Evolutionary conservation across 2,329 filamentous ascomycete genomes (phyloP).

Genomic region (Raffaelea arxii): DNA sequence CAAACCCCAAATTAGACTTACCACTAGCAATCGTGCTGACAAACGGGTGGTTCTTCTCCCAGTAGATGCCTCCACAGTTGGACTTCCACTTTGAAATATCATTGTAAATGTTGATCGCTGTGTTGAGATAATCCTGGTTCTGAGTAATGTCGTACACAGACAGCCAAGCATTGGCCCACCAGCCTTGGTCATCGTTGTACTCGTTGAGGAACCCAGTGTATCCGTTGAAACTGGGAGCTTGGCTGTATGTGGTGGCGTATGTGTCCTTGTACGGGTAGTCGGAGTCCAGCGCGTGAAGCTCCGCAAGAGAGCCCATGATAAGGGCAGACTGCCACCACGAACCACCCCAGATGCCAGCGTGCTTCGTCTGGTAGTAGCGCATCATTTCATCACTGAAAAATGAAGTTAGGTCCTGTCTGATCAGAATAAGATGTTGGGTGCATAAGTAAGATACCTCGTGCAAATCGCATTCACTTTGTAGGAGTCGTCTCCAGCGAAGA

Average conservation of each 20-base stretch:
- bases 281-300: neutral
- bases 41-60: neutral
- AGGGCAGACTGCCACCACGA: constrained; percentile 4
- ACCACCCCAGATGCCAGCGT: neutral
- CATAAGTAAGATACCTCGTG: neutral
- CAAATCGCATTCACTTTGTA: constrained; percentile 1
- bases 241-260: neutral
- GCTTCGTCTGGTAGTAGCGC: neutral
- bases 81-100: neutral
- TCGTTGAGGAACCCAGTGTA: constrained; percentile 2
- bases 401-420: neutral
- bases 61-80: constrained; percentile 2
- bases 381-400: constrained; percentile 2
- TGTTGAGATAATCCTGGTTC: neutral
- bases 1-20: no score
- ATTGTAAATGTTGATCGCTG: constrained; percentile 1
- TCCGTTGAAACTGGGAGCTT: neutral
- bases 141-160: neutral
- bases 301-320: neutral
- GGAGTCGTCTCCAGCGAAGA: neutral
- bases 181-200: constrained; percentile 3
- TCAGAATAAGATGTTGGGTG: neutral
- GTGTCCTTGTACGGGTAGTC: neutral
- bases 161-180: constrained; percentile 1
- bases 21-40: neutral